Conservation (phyloP, 1,139 yeast species). For the Wickerhamiella pararugosa region DNA sequence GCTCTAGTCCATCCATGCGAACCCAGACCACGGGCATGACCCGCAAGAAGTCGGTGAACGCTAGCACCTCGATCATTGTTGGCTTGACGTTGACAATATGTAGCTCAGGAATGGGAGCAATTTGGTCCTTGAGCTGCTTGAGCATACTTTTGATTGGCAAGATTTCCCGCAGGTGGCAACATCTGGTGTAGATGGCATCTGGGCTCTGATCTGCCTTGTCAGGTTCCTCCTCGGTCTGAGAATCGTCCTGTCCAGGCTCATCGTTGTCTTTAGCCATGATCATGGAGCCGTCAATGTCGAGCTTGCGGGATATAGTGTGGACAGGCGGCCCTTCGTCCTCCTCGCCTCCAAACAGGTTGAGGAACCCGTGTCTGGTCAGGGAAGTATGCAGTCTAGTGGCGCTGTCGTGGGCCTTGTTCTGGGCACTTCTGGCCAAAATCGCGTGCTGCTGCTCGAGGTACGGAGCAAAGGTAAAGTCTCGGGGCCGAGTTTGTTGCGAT, state of each 20-base stretch:
- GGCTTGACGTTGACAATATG: slow-evolving; percentile 82
- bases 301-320: slow-evolving; percentile 1
- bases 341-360: slow-evolving; percentile 9
- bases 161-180: slow-evolving; percentile 86
- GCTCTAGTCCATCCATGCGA: slow-evolving; percentile 66
- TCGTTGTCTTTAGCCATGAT: slow-evolving; percentile 14
- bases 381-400: slow-evolving; percentile 23
- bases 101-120: slow-evolving; percentile 59
- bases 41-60: slow-evolving; percentile 77
- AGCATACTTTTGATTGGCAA: slow-evolving; percentile 85
- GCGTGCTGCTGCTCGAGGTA: slow-evolving; percentile 17
- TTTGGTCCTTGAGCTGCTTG: slow-evolving; percentile 64
- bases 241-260: slow-evolving; percentile 17
- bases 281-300: slow-evolving; percentile 12
- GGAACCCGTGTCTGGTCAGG: slow-evolving; percentile 5
- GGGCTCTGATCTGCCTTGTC: slow-evolving; percentile 24
- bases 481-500: slow-evolving; percentile 12
- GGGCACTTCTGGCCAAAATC: slow-evolving; percentile 18
- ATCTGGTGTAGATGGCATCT: slow-evolving; percentile 70
- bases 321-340: slow-evolving; percentile 16
- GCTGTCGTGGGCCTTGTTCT: slow-evolving; percentile 20
- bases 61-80: slow-evolving; percentile 72
- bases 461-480: slow-evolving; percentile 30
- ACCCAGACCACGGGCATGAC: slow-evolving; percentile 69
- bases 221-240: slow-evolving; percentile 13